Evolutionary conservation across 1,284 basidiomycete genomes (phyloP), one percentile per base, ranked within the genome.

Genomic region (Ganoderma sinense): DNA sequence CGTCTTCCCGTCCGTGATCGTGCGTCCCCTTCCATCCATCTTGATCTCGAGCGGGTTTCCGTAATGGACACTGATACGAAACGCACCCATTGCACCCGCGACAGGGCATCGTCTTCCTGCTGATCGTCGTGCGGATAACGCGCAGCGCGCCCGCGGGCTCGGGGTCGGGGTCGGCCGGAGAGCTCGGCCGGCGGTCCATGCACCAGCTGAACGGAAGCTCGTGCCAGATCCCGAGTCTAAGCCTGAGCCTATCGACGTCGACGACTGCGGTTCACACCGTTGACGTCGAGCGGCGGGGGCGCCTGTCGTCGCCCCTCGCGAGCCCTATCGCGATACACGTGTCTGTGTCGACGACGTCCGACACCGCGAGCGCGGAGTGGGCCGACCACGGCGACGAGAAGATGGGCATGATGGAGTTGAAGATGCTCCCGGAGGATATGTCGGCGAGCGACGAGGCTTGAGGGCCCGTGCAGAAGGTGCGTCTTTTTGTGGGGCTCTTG

Each of bases 51-150:
- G 31, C 8, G 3, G 18, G 8, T 13, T 20, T 36, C 20, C 16
- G 56, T 4, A 7, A 58, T 8, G 33, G 8, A 7, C 18, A 10
- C 56, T 59, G 2, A 59, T 33, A 39, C 14, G n/a, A 39, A 20
- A 36, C 31, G 53, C 1, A 33, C 33, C 11, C 53, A 33, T 31
- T 39, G 31, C 56, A 11, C 36, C 33, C 56, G 56, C 33, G 33
- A 59, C 45, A 73, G 72, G 72, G 72, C 26, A 61, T 73, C 56
- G 70, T 71, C 7, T 73, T 73, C 65, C 67, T 70, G 45, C 65
- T 73, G 29, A 73, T 73, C 58, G 71, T 73, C 70, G 71, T 73
- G 40, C 72, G 72, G 56, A 59, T 59, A 59, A 20, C 56, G 14
- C 31, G 29, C 56, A 59, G 39, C n/a, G 56, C 33, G 8, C 18